These are phyloP conservation scores for Colletotrichum paranaense DNA, from an alignment of 2,329 filamentous ascomycete genomes.

Conservation along the genomic window DNA sequence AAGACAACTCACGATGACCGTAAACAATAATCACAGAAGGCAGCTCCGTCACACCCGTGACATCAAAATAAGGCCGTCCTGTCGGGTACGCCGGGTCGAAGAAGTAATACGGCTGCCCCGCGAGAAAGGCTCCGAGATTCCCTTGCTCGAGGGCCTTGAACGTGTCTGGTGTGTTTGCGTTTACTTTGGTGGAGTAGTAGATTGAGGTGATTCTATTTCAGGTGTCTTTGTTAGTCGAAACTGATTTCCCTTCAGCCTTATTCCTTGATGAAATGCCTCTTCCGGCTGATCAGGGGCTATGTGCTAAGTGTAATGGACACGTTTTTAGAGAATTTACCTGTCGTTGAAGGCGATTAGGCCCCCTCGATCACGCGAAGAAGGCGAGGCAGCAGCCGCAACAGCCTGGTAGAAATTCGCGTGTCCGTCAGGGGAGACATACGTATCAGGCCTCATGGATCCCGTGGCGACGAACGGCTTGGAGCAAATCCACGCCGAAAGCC, in stretches of 20 bases:
- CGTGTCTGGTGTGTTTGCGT: slow-evolving; percentile 65
- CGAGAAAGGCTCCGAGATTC: slow-evolving; percentile 61
- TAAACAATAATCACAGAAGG: slow-evolving; percentile 60
- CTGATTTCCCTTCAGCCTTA: background rate
- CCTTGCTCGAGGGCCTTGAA: slow-evolving; percentile 62
- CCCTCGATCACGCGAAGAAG: slow-evolving; percentile 54
- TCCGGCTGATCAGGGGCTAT: too few species aligned
- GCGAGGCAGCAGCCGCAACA: slow-evolving; percentile 58
- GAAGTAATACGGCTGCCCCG: slow-evolving; percentile 65
- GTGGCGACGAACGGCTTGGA: slow-evolving; percentile 64
- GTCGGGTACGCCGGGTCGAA: slow-evolving; percentile 57
- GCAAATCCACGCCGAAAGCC: slow-evolving; percentile 64
- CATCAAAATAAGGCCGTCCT: slow-evolving; percentile 49
- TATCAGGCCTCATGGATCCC: slow-evolving; percentile 66
- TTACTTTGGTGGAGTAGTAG: slow-evolving; percentile 64
- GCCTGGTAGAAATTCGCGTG: slow-evolving; percentile 64
- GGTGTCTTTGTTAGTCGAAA: too few species aligned
- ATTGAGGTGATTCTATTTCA: slow-evolving; percentile 54
- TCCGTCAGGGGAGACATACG: slow-evolving; percentile 64
- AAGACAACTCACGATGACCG: slow-evolving; percentile 48
- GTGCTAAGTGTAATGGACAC: too few species aligned
- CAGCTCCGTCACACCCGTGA: slow-evolving; percentile 48
- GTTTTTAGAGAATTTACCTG: background rate
- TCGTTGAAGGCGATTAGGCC: slow-evolving; percentile 65
- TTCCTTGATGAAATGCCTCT: too few species aligned